These are phyloP conservation scores for Alternaria ventricosa DNA, from an alignment of 2,329 filamentous ascomycete species.

Conservation along the genomic window DNA sequence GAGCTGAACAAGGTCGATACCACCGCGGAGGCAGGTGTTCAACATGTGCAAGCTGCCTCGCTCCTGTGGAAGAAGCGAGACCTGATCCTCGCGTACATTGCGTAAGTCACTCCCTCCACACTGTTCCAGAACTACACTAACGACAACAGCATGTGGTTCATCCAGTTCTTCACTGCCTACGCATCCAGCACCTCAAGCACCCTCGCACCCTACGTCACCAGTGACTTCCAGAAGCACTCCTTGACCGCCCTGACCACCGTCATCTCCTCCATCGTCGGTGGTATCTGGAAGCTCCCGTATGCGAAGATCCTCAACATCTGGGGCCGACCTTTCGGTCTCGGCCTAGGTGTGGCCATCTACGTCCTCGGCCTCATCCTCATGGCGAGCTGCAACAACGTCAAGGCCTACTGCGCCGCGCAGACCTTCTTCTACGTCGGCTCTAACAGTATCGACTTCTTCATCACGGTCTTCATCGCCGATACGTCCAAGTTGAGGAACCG, in stretches of 20 bases:
- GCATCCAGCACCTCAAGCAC: constrained; percentile 52
- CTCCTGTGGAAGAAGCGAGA: constrained; percentile 37
- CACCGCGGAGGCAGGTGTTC: constrained; percentile 37
- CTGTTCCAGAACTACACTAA: constrained; percentile 12
- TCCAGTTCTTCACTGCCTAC: constrained; percentile 58
- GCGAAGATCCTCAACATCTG: constrained; percentile 55
- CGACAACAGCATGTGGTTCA: constrained; percentile 40
- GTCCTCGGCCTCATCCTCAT: constrained; percentile 66
- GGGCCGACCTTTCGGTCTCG: constrained; percentile 49
- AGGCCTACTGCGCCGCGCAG: constrained; percentile 68
- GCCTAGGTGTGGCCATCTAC: constrained; percentile 41
- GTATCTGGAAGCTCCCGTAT: constrained; percentile 50
- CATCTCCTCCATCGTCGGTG: constrained; percentile 48
- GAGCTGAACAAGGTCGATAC: constrained; percentile 43
- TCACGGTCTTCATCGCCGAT: constrained; percentile 72
- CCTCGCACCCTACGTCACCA: constrained; percentile 51
- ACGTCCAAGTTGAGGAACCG: constrained; percentile 68
- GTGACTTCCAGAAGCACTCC: constrained; percentile 45
- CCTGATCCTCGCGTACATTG: constrained; percentile 36
- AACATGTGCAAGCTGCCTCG: constrained; percentile 37
- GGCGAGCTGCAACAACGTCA: constrained; percentile 67
- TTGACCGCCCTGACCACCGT: constrained; percentile 49
- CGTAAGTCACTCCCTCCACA: constrained; percentile 21
- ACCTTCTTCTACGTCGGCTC: constrained; percentile 71
- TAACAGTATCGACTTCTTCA: constrained; percentile 66